Conservation (phyloP, 768 basidiomycete genomes). For the Suillus tomentosus region DNA sequence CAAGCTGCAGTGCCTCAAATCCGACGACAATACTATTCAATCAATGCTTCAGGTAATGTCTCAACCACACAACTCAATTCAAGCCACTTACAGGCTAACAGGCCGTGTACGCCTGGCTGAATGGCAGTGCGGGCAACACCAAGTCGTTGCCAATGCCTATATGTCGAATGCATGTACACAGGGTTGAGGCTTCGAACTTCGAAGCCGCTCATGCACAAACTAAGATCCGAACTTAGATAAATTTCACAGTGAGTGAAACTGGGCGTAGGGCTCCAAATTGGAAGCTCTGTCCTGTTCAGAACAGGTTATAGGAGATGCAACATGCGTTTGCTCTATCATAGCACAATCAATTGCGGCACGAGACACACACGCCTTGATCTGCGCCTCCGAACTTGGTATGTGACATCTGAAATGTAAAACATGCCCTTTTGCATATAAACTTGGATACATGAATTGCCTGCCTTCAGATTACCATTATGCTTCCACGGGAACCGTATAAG, state of each 20-base stretch:
- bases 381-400: not conserved
- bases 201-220: not conserved
- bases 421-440: not conserved
- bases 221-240: not conserved
- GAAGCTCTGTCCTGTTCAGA: not conserved
- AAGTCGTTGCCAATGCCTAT: not conserved
- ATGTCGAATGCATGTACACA: too few species aligned
- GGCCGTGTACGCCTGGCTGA: not conserved
- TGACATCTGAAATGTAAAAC: not conserved
- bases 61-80: not conserved
- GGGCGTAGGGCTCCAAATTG: not conserved
- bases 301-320: not conserved
- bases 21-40: too few species aligned
- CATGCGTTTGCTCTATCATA: not conserved
- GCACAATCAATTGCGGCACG: not conserved
- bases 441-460: too few species aligned
- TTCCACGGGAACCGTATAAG: slow-evolving; percentile 32
- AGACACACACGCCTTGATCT: not conserved
- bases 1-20: not conserved
- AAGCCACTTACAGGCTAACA: not conserved
- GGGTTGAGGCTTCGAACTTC: slow-evolving; percentile 2
- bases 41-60: not conserved
- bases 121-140: not conserved
- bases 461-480: slow-evolving; percentile 23
- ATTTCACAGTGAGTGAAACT: not conserved